phyloP scores from a whole-genome alignment of 768 basidiomycete genomes.

The Dictyophora rubrovolvata region DNA sequence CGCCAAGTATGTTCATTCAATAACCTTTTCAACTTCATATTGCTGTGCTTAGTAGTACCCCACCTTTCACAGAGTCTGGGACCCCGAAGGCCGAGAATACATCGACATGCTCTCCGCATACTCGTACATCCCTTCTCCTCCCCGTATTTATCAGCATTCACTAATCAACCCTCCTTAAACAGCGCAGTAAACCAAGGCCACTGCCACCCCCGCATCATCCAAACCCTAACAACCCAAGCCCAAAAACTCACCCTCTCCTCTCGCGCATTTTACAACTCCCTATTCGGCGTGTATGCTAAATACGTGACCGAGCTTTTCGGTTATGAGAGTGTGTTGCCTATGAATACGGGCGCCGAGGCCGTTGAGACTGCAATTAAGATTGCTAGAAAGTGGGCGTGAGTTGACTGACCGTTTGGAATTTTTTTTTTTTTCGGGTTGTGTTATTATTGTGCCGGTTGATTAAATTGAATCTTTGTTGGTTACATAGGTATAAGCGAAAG shows the following conservation, averaged over 20 bases:
- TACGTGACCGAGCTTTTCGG: slow-evolving; percentile 75
- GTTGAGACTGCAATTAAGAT: slow-evolving; percentile 97
- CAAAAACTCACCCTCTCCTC: slow-evolving; percentile 88
- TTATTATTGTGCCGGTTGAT: no score
- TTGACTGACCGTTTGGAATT: no score
- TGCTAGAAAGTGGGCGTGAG: slow-evolving; percentile 81
- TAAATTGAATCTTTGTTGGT: background rate
- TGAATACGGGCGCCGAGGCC: slow-evolving; percentile 99
- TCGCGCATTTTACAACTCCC: slow-evolving; percentile 90
- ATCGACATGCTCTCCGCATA: slow-evolving; percentile 98
- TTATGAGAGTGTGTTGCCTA: slow-evolving; percentile 93
- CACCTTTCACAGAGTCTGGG: slow-evolving; percentile 59
- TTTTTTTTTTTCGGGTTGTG: no score
- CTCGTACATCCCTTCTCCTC: slow-evolving; percentile 46
- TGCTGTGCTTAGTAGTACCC: no score
- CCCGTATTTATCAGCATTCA: slow-evolving; percentile 1
- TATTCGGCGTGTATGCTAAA: slow-evolving; percentile 85
- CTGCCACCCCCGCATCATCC: slow-evolving; percentile 84
- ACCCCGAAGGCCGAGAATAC: slow-evolving; percentile 90
- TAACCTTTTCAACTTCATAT: slow-evolving; percentile 10
- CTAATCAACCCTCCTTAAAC: slow-evolving; percentile 6
- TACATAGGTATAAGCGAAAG: slow-evolving; percentile 58
- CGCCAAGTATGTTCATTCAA: slow-evolving; percentile 61
- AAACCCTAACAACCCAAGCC: slow-evolving; percentile 73
- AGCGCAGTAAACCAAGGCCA: slow-evolving; percentile 93